These are phyloP conservation scores for Aspergillus carlsbadensis DNA, from an alignment of 495 filamentous ascomycete species.

Conservation along the genomic window DNA sequence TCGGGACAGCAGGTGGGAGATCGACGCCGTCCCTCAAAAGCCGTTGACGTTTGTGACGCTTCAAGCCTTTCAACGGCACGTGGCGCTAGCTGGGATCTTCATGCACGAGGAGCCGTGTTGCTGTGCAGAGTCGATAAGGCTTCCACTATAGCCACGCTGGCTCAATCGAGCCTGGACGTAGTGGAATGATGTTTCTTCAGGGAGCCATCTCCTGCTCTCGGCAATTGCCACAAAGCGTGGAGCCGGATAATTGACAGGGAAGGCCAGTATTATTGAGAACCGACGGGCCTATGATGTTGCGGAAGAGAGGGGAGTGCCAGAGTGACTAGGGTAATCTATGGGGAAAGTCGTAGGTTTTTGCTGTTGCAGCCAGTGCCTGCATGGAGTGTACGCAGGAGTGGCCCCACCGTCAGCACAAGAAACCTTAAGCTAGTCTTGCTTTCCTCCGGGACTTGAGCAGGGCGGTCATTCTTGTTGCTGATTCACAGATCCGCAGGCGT, in stretches of 20 bases:
- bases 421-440: not conserved
- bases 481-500: not conserved
- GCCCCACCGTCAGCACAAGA: constrained; percentile 1
- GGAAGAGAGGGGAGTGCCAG: too few species aligned
- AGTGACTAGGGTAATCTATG: not conserved
- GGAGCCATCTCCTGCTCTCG: not conserved
- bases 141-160: not conserved
- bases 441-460: not conserved
- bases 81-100: constrained; percentile 47
- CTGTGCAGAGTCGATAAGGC: not conserved
- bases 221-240: not conserved
- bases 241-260: not conserved
- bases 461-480: not conserved
- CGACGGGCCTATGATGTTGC: too few species aligned
- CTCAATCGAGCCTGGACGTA: not conserved
- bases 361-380: not conserved
- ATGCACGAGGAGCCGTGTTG: constrained; percentile 31
- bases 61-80: constrained; percentile 44
- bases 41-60: constrained; percentile 31
- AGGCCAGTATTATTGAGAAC: not conserved
- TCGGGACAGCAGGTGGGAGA: constrained; percentile 38
- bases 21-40: constrained; percentile 45
- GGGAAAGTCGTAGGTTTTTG: constrained; percentile 1
- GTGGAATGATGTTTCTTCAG: not conserved
- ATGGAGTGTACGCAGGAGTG: not conserved